These are phyloP conservation scores for Neurospora crassa DNA, from an alignment of 2,329 filamentous ascomycete species.

Conservation along the genomic window DNA sequence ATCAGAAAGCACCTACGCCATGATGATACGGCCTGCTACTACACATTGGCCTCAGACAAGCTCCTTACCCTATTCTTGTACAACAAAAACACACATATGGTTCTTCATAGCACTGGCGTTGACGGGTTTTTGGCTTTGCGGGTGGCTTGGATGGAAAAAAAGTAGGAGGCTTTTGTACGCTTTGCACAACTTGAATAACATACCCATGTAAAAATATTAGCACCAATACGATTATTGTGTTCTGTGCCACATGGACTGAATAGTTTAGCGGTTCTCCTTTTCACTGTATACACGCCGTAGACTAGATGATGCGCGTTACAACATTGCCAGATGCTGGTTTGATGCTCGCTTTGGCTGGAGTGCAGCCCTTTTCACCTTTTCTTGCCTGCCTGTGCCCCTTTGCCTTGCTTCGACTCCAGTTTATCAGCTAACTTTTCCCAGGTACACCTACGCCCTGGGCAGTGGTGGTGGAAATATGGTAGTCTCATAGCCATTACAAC, in stretches of 20 bases:
- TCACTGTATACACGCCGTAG: constrained; percentile 1
- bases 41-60: neutral
- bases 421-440: neutral
- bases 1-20: too few species aligned
- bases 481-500: neutral
- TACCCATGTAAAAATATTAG: neutral
- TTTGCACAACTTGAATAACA: neutral
- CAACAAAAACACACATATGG: constrained; percentile 10
- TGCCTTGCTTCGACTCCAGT: neutral
- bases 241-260: neutral
- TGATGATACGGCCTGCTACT: neutral
- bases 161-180: neutral
- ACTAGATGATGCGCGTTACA: neutral
- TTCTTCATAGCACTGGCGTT: constrained; percentile 16
- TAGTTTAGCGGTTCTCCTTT: constrained; percentile 5
- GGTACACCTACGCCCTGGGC: neutral
- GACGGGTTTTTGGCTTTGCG: constrained; percentile 5
- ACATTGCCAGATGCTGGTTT: neutral
- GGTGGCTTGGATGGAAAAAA: constrained; percentile 2
- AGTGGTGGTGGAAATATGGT: neutral
- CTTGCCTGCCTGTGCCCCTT: neutral
- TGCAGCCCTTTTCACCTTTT: neutral
- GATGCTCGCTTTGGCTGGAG: neutral
- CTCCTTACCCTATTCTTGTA: neutral
- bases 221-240: neutral